Evolutionary conservation across 2,329 filamentous ascomycete genomes (phyloP).

Genomic region (Colletotrichum tropicicola): DNA sequence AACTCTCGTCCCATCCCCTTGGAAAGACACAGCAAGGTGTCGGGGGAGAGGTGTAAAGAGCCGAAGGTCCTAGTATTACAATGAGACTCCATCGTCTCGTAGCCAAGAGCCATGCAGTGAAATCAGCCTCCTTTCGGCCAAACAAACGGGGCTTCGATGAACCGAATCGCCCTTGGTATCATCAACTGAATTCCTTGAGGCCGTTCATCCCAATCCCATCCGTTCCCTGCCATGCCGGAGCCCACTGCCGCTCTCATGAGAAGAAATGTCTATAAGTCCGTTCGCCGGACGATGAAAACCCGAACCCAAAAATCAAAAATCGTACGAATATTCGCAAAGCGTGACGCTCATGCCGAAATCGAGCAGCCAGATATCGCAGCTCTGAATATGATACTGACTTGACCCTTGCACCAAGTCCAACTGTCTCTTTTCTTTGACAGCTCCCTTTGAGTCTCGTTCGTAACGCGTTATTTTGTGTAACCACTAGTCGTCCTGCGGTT

Average conservation of each 20-base stretch:
- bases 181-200: slow-evolving; percentile 15
- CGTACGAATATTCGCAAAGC: background rate
- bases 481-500: no score
- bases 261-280: slow-evolving; percentile 21
- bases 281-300: slow-evolving; percentile 8
- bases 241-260: slow-evolving; percentile 4
- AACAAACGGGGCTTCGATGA: slow-evolving; percentile 10
- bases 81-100: slow-evolving; percentile 10
- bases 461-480: slow-evolving; percentile 14
- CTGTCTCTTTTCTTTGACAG: background rate
- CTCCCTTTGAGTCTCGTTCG: slow-evolving; percentile 1
- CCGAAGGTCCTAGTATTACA: slow-evolving; percentile 26
- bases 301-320: slow-evolving; percentile 5
- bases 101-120: slow-evolving; percentile 12
- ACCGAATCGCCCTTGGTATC: background rate
- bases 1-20: background rate
- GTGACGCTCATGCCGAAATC: slow-evolving; percentile 7
- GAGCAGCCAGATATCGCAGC: slow-evolving; percentile 3
- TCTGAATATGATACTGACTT: slow-evolving; percentile 17
- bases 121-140: background rate
- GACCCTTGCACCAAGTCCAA: background rate
- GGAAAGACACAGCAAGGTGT: no score
- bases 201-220: slow-evolving; percentile 6
- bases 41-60: background rate
- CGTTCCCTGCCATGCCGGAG: slow-evolving; percentile 15